Base-by-base conservation (phyloP, 495 filamentous ascomycete genomes). In the Penicillium coffeae region DNA sequence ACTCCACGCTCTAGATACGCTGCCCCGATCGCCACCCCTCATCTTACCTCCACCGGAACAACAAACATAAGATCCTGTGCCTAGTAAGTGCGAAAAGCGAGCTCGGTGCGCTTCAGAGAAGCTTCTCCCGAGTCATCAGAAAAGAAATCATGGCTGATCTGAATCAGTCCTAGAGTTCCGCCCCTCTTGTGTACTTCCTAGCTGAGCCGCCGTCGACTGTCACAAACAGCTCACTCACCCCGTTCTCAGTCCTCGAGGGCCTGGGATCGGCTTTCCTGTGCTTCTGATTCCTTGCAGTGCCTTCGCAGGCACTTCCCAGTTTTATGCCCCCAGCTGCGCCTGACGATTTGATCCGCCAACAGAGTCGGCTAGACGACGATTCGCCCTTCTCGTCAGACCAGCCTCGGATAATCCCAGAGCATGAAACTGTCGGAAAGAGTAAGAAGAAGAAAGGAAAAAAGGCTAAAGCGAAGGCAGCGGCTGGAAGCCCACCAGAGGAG, bases 281-380 rank as follows among this genome's bases (percentile, higher is more conserved):
- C 39, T 53, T 19, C 32, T 37, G 12, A 36, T 21, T 34, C 41
- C 35, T 34, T 32, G 44, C 50, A 56, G 43, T 42, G 60, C 58
- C 63, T 69, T 42, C 22, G 13, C 60, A 68, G 70, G 65, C 64
- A 39, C 54, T 48, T 49, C 58, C 56, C 55, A 60, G 55, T 72
- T 74, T 64, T 62, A 75, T 75, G 72, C 69, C 65, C 64, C 70
- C 70, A 61, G 70, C 66, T 62, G 68, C 68, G 25, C 67, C 69
- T 62, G 72, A 73, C 69, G 69, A 73, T 56, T 45, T 63, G 40
- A 69, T 66, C 59, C 65, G 64, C 62, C 72, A 68, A 60, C 65
- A 71, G 27, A 71, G 63, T 60, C 70, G 51, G 62, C 47, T 63
- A 33, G 64, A 65, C 62, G 71, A 74, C 54, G 64, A 66, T 34